These are phyloP conservation scores for Cornus controversa DNA, from an alignment of 148 eudicot genomes.

Conservation along the genomic window DNA sequence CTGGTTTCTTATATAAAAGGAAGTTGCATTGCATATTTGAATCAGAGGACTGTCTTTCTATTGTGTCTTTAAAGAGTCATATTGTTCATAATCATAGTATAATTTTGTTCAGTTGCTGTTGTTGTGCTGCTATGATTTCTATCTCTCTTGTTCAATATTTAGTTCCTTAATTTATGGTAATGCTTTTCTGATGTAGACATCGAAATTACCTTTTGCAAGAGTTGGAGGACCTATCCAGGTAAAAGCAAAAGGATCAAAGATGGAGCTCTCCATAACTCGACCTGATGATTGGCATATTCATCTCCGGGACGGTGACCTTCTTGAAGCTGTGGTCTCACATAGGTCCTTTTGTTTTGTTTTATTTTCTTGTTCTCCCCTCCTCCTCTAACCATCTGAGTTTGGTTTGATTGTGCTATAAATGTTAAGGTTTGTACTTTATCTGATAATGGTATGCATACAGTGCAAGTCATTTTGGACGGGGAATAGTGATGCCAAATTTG, in stretches of 20 bases:
- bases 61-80: too few relatives aligned
- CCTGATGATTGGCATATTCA: conserved; percentile 99
- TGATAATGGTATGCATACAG: conserved; percentile 35
- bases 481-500: conserved; percentile 90
- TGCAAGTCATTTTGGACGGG: conserved; percentile 80
- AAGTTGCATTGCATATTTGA: not conserved
- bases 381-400: not conserved
- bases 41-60: not conserved
- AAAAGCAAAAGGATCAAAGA: conserved; percentile 41
- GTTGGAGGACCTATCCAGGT: conserved; percentile 22
- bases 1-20: not conserved
- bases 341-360: conserved; percentile 36
- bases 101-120: too few relatives aligned
- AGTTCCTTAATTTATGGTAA: not conserved
- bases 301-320: conserved; percentile 92
- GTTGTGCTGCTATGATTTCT: not conserved
- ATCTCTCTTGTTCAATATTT: too few relatives aligned
- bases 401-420: not conserved
- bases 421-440: not conserved
- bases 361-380: not conserved
- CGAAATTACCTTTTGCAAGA: conserved; percentile 30
- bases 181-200: conserved; percentile 30
- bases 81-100: too few relatives aligned
- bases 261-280: conserved; percentile 73
- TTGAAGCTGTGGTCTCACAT: conserved; percentile 78